Conservation (phyloP, 257 asterid genomes). For the Coffea eugenioides region DNA sequence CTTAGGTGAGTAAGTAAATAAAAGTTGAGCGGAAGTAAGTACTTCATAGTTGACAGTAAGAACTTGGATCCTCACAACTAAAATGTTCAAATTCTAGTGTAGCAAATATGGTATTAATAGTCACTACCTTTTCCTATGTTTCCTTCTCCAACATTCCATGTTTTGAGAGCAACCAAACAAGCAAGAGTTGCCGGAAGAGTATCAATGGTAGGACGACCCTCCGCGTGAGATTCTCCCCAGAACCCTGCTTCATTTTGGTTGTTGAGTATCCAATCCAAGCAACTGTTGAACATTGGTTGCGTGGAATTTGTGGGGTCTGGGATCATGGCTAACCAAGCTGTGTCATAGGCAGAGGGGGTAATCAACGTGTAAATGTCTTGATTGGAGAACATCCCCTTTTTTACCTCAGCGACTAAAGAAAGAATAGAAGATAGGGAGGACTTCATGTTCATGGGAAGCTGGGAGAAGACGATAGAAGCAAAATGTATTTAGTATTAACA, state of each 20-base stretch:
- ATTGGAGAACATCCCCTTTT: conserved; percentile 28
- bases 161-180: conserved; percentile 48
- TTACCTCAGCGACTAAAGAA: conserved; percentile 36
- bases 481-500: not conserved
- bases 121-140: conserved; percentile 34
- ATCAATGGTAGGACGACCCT: conserved; percentile 40
- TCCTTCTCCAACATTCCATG: conserved; percentile 38
- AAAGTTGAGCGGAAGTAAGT: too few relatives aligned
- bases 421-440: conserved; percentile 30
- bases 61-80: too few relatives aligned
- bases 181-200: conserved; percentile 54
- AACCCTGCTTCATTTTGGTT: conserved; percentile 52
- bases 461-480: too few relatives aligned
- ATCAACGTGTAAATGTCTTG: conserved; percentile 16
- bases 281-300: conserved; percentile 43
- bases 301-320: conserved; percentile 16
- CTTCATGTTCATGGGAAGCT: conserved; percentile 23
- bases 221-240: conserved; percentile 46
- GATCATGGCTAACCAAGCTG: conserved; percentile 67
- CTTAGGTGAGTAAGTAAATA: too few relatives aligned
- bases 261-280: conserved; percentile 43
- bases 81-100: too few relatives aligned
- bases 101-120: too few relatives aligned
- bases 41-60: too few relatives aligned
- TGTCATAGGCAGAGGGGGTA: conserved; percentile 51